Evolutionary conservation across 768 basidiomycete genomes (phyloP), one percentile per base, ranked within the genome.

Genomic region (Boletus subcaerulescens): DNA sequence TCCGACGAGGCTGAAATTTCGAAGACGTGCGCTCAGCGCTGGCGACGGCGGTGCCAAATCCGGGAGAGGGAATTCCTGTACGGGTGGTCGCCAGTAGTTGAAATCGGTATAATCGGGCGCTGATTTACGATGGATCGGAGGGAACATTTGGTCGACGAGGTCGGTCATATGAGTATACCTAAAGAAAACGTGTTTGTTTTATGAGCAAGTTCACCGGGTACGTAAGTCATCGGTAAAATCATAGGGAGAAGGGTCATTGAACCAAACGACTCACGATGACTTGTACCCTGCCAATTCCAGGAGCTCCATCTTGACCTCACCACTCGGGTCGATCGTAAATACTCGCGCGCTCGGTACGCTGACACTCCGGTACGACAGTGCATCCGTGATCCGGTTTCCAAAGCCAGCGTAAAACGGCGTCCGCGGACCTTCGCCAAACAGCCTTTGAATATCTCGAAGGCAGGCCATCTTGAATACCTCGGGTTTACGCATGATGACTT

Each of bases 401-500:
- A 99, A 99, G 3, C 97, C 97, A 38, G 93, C 92, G 66, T 95
- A 98, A 75, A 98, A 99, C 0, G 94, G 89, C 59, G 83, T 87
- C 59, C 81, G 77, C 32, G 77, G 73, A 29, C 77, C 77, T 36
- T 86, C 83, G 6, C 90, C 90, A 65, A 98, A 99, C 7, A 98
- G 71, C 20, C 93, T 79, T 60, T 91, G 91, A 50, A 98, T 96
- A 73, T 98, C 97, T 41, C 94, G 82, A 55, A 98, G 74, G 73
- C 95, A 98, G 2, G 96, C 94, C 97, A 99, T 99, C 76, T 99
- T 99, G 82, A 99, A 99, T n/a, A 98, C 82, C 67, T 99, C 97
- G 0, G 97, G 97, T 71, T 98, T 98, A 36, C 95, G 87, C 89
- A 98, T 91, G 65, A 99, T 96, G 15, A 99, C 96, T 74, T 99